Base-by-base conservation (phyloP, 2,329 filamentous ascomycete genomes). In the Didymella glomerata region DNA sequence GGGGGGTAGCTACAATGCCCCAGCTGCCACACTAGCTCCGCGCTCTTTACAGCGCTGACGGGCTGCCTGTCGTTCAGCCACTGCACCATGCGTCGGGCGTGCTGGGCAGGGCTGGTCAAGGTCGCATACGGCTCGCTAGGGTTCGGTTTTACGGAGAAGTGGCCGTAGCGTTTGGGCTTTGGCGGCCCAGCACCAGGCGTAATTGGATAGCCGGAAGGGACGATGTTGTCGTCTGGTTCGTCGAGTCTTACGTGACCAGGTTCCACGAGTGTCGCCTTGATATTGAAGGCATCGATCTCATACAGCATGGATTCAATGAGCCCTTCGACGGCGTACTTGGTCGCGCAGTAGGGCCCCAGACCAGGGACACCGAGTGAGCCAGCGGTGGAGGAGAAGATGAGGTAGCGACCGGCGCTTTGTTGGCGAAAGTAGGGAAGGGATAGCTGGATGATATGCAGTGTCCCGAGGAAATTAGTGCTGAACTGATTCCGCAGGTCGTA, bases 391-490 rank as follows among this genome's bases (percentile, higher is more conserved):
- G 92, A 97, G 79, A 98, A 97, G 63, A 98, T 96, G 49, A 98
- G 83, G 76, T 97, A 98, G 28, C 93, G 86, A 1, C 95, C 95
- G 27, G 76, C 72, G 32, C 85, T 84, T 64, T 92, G 89, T 63
- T 88, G 84, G 50, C 94, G 88, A 68, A 98, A 96, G 79, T 96
- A 92, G 0, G 93, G 93, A 36, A 98, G 81, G 1, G 90, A 93
- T 20, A 91, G 82, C 76, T 97, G 93, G 59, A 98, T 90, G 69
- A 99, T 97, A 78, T 98, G 91, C 60, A 98, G 79, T 0, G 93
- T 96, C 53, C 95, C 95, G 83, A 96, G 94, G 78, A 97, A 97
- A 78, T 99, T 99, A 22, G 93, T 97, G 82, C 96, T 92, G 79
- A 98, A 97, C 77, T 98, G 95, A 71, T 96, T 94, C 58, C 93